These are phyloP conservation scores for Flaveria trinervia DNA, from an alignment of 129 eudicot genomes.

Conservation along the genomic window DNA sequence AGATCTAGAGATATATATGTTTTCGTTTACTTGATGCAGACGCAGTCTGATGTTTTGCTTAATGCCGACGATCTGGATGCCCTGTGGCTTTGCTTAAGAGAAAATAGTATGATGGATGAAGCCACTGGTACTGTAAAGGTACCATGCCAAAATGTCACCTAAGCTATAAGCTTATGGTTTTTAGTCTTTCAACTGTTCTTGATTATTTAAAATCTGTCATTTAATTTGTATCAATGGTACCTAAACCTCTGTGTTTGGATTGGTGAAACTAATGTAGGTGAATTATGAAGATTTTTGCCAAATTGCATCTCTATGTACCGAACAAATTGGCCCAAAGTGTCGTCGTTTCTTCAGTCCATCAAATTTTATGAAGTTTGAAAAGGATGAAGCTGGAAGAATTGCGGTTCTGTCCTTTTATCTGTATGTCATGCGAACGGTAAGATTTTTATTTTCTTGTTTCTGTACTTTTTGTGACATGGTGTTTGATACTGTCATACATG, in stretches of 20 bases:
- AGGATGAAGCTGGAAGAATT: constrained; percentile 87
- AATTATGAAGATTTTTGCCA: constrained; percentile 97
- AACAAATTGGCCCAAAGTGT: constrained; percentile 88
- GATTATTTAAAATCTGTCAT: constrained; percentile 3
- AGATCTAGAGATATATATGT: neutral
- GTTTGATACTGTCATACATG: neutral
- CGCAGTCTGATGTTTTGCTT: constrained; percentile 86
- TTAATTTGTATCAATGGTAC: neutral
- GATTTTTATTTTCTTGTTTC: constrained; percentile 4
- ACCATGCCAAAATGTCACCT: neutral
- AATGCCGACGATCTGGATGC: constrained; percentile 91
- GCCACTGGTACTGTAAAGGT: constrained; percentile 93
- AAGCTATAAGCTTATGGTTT: neutral
- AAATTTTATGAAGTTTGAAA: constrained; percentile 93
- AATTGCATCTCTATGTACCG: constrained; percentile 86
- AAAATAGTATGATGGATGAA: constrained; percentile 86
- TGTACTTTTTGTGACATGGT: neutral
- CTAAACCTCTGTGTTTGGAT: neutral
- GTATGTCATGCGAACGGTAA: constrained; percentile 92
- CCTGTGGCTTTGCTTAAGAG: constrained; percentile 84
- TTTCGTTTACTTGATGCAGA: constrained; percentile 48
- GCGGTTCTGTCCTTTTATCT: constrained; percentile 83
- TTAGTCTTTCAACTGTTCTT: constrained; percentile 1
- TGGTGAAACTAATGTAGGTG: constrained; percentile 51
- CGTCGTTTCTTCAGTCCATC: constrained; percentile 88